Conservation (phyloP, 1,284 basidiomycete genomes). For the Ustilago tritici region DNA sequence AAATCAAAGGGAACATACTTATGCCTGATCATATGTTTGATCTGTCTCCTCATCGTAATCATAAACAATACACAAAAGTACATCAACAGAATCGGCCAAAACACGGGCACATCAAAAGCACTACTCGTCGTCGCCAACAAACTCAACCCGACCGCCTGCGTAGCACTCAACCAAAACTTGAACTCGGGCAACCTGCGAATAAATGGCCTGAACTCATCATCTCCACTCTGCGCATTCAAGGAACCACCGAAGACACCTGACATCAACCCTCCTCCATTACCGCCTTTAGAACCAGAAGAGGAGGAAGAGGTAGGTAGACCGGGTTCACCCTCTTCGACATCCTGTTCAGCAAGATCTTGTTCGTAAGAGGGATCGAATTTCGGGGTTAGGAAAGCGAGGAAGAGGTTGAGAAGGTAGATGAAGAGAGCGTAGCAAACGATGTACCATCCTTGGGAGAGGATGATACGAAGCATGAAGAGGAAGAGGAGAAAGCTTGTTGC, state of each 20-base stretch:
- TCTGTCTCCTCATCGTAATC: slow-evolving; percentile 71
- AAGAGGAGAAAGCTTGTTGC: slow-evolving; percentile 79
- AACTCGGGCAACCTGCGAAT: slow-evolving; percentile 94
- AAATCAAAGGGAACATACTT: slow-evolving; percentile 88
- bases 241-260: slow-evolving; percentile 72
- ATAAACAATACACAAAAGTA: slow-evolving; percentile 74
- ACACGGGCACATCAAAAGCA: slow-evolving; percentile 92
- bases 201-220: slow-evolving; percentile 77
- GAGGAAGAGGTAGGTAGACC: slow-evolving; percentile 67
- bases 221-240: slow-evolving; percentile 36
- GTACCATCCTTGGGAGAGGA: slow-evolving; percentile 93
- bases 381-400: slow-evolving; percentile 88
- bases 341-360: slow-evolving; percentile 90
- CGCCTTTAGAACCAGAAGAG: slow-evolving; percentile 5
- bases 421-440: slow-evolving; percentile 73
- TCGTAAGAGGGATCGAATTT: slow-evolving; percentile 96
- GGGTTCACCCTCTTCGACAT: slow-evolving; percentile 91
- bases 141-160: slow-evolving; percentile 85
- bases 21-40: slow-evolving; percentile 95
- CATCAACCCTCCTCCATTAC: slow-evolving; percentile 58
- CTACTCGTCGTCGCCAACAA: slow-evolving; percentile 72
- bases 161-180: slow-evolving; percentile 90
- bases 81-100: slow-evolving; percentile 95
- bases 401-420: slow-evolving; percentile 73
- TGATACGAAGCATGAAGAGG: slow-evolving; percentile 87